Evolutionary conservation across 2,329 filamentous ascomycete genomes (phyloP).

Genomic region (Botrytis porri): DNA sequence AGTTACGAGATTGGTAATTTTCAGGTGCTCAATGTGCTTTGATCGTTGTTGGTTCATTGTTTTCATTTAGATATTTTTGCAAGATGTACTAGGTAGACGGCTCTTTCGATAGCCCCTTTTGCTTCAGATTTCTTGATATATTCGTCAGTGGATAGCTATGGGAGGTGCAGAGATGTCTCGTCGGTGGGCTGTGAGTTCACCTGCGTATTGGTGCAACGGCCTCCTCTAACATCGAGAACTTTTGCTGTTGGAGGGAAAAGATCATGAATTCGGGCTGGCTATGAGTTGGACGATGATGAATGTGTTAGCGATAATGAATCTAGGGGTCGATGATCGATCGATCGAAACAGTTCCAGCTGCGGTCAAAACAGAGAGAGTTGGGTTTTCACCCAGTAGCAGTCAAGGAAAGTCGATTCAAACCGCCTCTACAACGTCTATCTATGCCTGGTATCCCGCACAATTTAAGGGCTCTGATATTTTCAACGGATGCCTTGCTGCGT

Average conservation of each 20-base stretch:
- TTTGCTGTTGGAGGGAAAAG: not conserved
- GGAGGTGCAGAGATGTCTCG: not conserved
- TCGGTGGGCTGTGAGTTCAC: not conserved
- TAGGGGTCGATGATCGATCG: too few species aligned
- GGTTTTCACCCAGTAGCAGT: not conserved
- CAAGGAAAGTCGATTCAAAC: not conserved
- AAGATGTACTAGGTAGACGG: not conserved
- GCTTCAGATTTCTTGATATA: not conserved
- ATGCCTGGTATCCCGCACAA: not conserved
- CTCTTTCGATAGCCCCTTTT: not conserved
- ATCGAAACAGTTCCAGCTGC: not conserved
- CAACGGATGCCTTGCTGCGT: not conserved
- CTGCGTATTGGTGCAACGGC: not conserved
- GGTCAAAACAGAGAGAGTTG: not conserved
- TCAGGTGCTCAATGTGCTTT: not conserved
- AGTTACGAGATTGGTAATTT: not conserved
- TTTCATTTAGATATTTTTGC: fast-evolving
- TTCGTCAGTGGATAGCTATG: not conserved
- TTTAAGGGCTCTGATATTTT: not conserved
- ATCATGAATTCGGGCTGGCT: not conserved
- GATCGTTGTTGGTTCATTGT: not conserved
- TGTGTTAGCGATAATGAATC: not conserved
- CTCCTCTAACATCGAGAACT: not conserved
- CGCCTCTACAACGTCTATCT: not conserved
- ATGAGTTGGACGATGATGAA: not conserved